A percentile compares a stretch with the other conserved stretches of the same genome.
Evolutionary conservation across 441 rosid genomes (phyloP).

Genomic region (Populus tomentosa): DNA sequence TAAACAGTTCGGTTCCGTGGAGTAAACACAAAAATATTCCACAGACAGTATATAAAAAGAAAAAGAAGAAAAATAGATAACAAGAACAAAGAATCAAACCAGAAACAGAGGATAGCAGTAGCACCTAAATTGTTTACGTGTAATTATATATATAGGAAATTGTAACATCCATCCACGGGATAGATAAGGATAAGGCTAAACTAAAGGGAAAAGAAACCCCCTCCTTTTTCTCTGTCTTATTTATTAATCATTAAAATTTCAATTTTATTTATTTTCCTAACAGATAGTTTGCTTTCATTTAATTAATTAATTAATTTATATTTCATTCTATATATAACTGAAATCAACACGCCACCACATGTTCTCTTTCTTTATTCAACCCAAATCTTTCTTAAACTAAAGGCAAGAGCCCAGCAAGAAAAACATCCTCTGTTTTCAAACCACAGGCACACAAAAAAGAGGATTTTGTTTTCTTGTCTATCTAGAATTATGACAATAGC

Average conservation of each 20-base stretch:
- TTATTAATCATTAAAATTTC: no score
- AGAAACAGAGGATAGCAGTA: no score
- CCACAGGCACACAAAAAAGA: not conserved
- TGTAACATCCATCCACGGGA: not conserved
- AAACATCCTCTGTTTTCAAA: not conserved
- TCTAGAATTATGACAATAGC: not conserved
- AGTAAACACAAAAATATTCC: no score
- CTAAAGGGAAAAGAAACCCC: not conserved
- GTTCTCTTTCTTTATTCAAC: not conserved
- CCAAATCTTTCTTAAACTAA: not conserved
- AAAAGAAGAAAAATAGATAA: no score
- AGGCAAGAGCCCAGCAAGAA: not conserved
- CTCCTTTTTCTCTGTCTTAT: not conserved
- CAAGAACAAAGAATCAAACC: no score
- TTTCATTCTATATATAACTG: not conserved
- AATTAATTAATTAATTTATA: no score
- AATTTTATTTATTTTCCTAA: no score
- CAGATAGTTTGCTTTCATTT: no score
- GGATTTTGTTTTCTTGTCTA: not conserved
- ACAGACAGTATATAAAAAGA: no score
- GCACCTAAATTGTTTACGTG: rapidly evolving
- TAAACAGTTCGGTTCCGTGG: no score
- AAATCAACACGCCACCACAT: not conserved
- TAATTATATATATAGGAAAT: no score
- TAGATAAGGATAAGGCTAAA: not conserved